Conservation (phyloP, 768 basidiomycete genomes). For the Baorangia bicolor region DNA sequence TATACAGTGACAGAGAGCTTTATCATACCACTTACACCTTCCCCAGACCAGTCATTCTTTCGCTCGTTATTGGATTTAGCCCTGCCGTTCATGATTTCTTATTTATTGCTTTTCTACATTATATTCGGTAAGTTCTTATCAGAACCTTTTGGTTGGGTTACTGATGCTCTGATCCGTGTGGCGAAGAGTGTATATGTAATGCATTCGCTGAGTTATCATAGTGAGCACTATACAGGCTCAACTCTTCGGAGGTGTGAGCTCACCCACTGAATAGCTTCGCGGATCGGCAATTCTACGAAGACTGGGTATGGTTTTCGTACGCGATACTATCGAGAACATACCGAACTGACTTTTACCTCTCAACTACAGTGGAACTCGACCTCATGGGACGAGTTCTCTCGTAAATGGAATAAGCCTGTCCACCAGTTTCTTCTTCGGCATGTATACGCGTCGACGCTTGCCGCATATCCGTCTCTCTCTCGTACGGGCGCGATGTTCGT, state of each 20-base stretch:
- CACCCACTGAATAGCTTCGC: conserved; percentile 62
- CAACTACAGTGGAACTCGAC: conserved; percentile 86
- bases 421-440: conserved; percentile 92
- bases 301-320: conserved; percentile 61
- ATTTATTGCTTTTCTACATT: conserved; percentile 82
- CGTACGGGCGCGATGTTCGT: conserved; percentile 82
- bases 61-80: conserved; percentile 82
- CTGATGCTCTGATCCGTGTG: background rate
- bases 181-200: conserved; percentile 91
- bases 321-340: background rate
- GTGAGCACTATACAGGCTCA: conserved; percentile 43
- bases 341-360: background rate
- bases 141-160: background rate
- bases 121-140: conserved; percentile 59
- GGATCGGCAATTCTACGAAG: conserved; percentile 97
- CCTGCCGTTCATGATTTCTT: conserved; percentile 91
- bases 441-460: conserved; percentile 89
- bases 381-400: conserved; percentile 95
- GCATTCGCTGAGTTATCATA: conserved; percentile 91
- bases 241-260: background rate
- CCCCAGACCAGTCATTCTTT: conserved; percentile 65
- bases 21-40: conserved; percentile 81
- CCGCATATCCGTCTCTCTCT: conserved; percentile 66
- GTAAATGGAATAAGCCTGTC: conserved; percentile 99
- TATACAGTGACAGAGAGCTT: conserved; percentile 93